A percentile compares a stretch with the other conserved stretches of the same genome.
Conservation (phyloP, 2,329 filamentous ascomycete species). For the Zelopaecilomyces penicillatus region DNA sequence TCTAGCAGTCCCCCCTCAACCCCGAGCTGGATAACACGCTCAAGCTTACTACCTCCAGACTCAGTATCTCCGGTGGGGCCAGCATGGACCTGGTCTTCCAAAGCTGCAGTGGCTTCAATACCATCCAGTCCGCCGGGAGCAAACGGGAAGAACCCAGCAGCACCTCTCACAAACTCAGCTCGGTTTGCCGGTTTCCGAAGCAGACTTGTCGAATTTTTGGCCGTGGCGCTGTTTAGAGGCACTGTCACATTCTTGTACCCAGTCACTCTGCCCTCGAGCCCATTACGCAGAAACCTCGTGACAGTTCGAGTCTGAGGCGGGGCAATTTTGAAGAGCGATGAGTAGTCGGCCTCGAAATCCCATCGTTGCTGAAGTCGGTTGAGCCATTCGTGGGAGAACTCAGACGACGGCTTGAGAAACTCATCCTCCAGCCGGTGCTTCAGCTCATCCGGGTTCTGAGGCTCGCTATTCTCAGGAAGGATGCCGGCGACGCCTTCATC, state of each 20-base stretch:
- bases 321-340: conserved; percentile 77
- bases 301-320: conserved; percentile 92
- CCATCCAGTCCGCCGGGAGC: conserved; percentile 82
- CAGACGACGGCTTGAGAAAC: conserved; percentile 69
- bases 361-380: conserved; percentile 82
- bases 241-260: conserved; percentile 93
- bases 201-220: conserved; percentile 90
- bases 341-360: conserved; percentile 73
- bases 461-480: conserved; percentile 7
- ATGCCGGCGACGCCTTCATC: conserved; percentile 11
- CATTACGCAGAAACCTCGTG: conserved; percentile 83
- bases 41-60: conserved; percentile 51
- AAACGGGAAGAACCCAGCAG: conserved; percentile 90
- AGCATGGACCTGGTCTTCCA: conserved; percentile 66
- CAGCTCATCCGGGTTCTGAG: conserved; percentile 49
- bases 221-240: conserved; percentile 78
- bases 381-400: conserved; percentile 79
- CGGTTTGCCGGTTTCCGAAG: conserved; percentile 76
- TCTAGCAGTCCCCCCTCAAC: conserved; percentile 70
- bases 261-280: conserved; percentile 83
- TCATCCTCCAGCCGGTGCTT: conserved; percentile 65
- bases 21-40: conserved; percentile 77
- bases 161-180: conserved; percentile 86
- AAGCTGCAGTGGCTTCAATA: conserved; percentile 74
- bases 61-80: conserved; percentile 35